Conservation (phyloP, 1,284 basidiomycete species). For the Puccinia horiana region DNA sequence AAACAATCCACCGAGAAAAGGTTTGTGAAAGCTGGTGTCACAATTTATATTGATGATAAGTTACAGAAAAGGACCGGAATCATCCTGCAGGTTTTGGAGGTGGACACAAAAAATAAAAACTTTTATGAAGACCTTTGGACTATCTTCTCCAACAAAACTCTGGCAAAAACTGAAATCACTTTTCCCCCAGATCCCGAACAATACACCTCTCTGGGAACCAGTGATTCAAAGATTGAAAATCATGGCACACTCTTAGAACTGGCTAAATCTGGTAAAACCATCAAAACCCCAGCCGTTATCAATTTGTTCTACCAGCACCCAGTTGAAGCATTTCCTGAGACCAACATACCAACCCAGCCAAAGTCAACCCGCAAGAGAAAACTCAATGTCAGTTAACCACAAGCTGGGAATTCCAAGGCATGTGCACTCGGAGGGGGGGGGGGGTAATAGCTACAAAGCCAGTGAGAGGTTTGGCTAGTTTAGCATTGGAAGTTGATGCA, state of each 20-base stretch:
- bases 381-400: not conserved
- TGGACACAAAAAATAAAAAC: not conserved
- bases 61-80: not conserved
- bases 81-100: not conserved
- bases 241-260: not conserved
- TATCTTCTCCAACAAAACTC: not conserved
- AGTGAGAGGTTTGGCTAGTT: not conserved
- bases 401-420: not conserved
- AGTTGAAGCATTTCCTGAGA: not conserved
- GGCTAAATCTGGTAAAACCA: not conserved
- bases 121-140: not conserved
- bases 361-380: not conserved
- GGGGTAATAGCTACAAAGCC: not conserved
- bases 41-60: not conserved
- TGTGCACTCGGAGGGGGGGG: not conserved
- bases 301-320: not conserved
- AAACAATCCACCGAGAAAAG: not conserved
- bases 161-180: not conserved
- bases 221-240: not conserved
- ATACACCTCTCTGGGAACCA: not conserved
- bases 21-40: not conserved
- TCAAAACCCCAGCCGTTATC: not conserved
- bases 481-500: not conserved
- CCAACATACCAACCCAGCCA: not conserved
- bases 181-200: not conserved